Base-by-base conservation (phyloP, 768 basidiomycete genomes). In the Amylocystis lapponica region DNA sequence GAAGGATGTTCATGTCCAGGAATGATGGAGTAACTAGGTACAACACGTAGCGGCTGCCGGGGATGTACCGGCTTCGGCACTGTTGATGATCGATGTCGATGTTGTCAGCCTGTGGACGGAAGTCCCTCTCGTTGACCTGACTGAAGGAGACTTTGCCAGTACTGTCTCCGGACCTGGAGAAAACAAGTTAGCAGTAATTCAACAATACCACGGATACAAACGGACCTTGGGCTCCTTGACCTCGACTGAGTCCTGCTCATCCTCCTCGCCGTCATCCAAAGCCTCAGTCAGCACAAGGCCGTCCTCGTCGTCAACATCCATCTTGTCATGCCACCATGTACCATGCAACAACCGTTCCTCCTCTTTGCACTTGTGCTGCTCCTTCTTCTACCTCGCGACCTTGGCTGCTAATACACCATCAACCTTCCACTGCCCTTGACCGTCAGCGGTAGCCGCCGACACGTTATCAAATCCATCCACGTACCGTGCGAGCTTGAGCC, bases 1-100 rank as follows among this genome's bases (percentile, higher is more conserved):
- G 74, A 0, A 99, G 70, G 43, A 97, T 88, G 66, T 98, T 98
- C 37, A 95, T 97, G 64, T 98, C 95, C 56, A 95, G 70, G 23
- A 99, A 99, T 82, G 34, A 86, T 71, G 10, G 91, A 91, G 64
- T 92, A 96, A 2, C 95, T 95, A 3, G 88, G 75, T 5, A 87
- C 68, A 51, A 91, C 76, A 36, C 69, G 66, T 14, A 87, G 61
- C 8, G 66, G 62, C 11, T 72, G 72, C 5, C 61, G 58, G 17
- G 59, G 61, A 22, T 54, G 48, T 14, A 59, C 51, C 44, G 61
- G 62, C 23, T 60, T 55, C 29, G 58, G 27, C 43, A 49, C 46
- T 47, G 58, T 50, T 51, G 63, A 47, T 54, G 63, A 41, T 36
- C 61, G 57, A 41, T 63, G 46, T 35, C 51, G 56, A 46, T 37